Base-by-base conservation (phyloP, 163 green algal genomes). In the Prototheca wickerhamii region DNA sequence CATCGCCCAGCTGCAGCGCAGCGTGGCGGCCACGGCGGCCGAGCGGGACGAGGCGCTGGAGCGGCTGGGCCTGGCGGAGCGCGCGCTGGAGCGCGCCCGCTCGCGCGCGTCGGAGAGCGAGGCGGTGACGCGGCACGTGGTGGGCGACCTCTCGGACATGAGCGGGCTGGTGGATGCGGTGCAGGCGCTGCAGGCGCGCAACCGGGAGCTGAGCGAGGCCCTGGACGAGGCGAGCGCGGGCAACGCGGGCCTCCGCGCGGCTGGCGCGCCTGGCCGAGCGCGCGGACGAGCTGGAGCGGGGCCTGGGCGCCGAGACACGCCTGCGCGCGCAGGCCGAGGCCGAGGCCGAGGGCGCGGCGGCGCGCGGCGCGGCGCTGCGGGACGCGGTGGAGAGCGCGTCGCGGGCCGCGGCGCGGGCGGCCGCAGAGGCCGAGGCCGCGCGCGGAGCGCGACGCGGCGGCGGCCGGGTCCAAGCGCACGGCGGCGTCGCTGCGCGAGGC, bases 91-190 rank as follows among this genome's bases (percentile, higher is more conserved):
- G 51, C 50, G 58, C 10, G 35, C 37, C 50, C 17, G 62, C 20
- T 26, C 33, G 18, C 66, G 20, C 1, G 35, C 4, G 6, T 42
- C 53, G 7, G 49, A 49, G 26, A 5, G 53, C 17, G 65, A 72
- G 49, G 43, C 28, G 10, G 58, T 49, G 59, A 40, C 30, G 46
- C 46, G n/a, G 4, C 50, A 63, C 50, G 49, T 8, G 33, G 65
- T 67, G 35, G 71, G 69, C 42, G 69, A 40, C 29, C 65, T 72
- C 49, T 77, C 64, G 33, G 64, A 72, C 32, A 77, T 77, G 70
- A 63, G 31, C 49, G 66, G 65, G 12, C 61, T 78, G 29, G 49
- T 78, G 18, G 71, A 78, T 25, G 65, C 71, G 1, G 71, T 78
- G 46, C 50, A 61, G 29, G 61, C 65, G 21, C 42, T 78, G 49